Evolutionary conservation across 495 filamentous ascomycete species (phyloP).

Genomic region (Talaromyces thailandensis): DNA sequence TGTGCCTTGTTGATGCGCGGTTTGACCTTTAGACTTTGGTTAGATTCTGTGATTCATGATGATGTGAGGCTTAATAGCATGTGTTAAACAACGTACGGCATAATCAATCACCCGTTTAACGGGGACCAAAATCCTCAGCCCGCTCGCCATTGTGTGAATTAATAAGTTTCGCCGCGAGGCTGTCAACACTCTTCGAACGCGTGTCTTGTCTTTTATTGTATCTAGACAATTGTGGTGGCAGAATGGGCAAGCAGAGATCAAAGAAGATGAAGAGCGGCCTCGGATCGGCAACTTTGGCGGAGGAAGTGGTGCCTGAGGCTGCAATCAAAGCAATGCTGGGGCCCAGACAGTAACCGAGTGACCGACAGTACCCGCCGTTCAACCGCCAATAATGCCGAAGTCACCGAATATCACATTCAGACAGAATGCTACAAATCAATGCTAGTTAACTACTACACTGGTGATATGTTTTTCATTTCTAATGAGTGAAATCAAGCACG

Average conservation of each 20-base stretch:
- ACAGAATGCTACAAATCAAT: too few relatives aligned
- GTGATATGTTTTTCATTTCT: not conserved
- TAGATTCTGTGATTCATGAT: conserved; percentile 39
- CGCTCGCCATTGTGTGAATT: conserved; percentile 54
- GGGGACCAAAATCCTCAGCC: conserved; percentile 83
- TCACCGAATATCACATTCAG: not conserved
- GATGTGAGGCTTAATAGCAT: conserved; percentile 58
- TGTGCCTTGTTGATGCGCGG: conserved; percentile 94
- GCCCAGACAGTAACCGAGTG: not conserved
- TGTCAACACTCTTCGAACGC: not conserved
- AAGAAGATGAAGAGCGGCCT: not conserved
- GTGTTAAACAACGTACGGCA: conserved; percentile 54
- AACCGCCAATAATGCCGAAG: not conserved
- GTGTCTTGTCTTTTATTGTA: not conserved
- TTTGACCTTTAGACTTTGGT: conserved; percentile 59
- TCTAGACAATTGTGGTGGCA: not conserved
- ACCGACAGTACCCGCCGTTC: not conserved
- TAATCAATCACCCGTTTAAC: conserved; percentile 99
- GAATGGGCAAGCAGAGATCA: not conserved
- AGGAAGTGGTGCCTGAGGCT: not conserved
- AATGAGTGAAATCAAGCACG: not conserved
- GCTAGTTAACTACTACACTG: not conserved
- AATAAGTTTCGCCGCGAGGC: not conserved
- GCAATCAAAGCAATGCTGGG: too few relatives aligned
- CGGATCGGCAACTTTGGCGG: not conserved